A percentile compares a stretch with the other conserved stretches of the same genome.
Conservation (phyloP, 2,329 filamentous ascomycete species). For the Didymellaceae sp. region DNA sequence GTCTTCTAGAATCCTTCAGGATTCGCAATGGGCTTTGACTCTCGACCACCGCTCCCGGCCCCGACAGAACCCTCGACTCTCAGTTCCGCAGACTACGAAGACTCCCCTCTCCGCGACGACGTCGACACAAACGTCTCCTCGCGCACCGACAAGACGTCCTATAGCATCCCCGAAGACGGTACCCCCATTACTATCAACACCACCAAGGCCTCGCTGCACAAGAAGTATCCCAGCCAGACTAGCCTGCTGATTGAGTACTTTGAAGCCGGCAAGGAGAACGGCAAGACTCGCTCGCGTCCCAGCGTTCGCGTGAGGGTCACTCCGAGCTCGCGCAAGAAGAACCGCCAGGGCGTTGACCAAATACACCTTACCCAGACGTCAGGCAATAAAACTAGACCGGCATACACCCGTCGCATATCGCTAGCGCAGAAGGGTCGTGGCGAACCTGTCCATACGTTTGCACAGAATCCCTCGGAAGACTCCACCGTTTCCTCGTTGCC, state of each 20-base stretch:
- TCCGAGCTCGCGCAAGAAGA: conserved; percentile 65
- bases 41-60: conserved; percentile 72
- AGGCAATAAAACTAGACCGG: conserved; percentile 70
- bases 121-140: conserved; percentile 72
- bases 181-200: conserved; percentile 93
- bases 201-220: conserved; percentile 62
- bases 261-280: conserved; percentile 75
- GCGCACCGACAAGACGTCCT: conserved; percentile 73
- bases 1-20: conserved; percentile 39
- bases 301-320: conserved; percentile 83
- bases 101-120: conserved; percentile 54
- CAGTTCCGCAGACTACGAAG: conserved; percentile 64
- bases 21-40: conserved; percentile 54
- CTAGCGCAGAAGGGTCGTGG: conserved; percentile 57
- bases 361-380: conserved; percentile 86
- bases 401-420: conserved; percentile 71
- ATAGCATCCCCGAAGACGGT: conserved; percentile 83
- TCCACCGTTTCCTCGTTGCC: conserved; percentile 73
- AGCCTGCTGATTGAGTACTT: conserved; percentile 95
- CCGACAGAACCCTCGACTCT: conserved; percentile 76
- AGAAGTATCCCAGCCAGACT: conserved; percentile 75
- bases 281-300: conserved; percentile 70
- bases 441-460: conserved; percentile 37
- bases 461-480: conserved; percentile 73
- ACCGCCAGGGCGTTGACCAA: conserved; percentile 69